Conservation (phyloP, 352 stramenopile genomes). For the Phytophthora chlamydospora region DNA sequence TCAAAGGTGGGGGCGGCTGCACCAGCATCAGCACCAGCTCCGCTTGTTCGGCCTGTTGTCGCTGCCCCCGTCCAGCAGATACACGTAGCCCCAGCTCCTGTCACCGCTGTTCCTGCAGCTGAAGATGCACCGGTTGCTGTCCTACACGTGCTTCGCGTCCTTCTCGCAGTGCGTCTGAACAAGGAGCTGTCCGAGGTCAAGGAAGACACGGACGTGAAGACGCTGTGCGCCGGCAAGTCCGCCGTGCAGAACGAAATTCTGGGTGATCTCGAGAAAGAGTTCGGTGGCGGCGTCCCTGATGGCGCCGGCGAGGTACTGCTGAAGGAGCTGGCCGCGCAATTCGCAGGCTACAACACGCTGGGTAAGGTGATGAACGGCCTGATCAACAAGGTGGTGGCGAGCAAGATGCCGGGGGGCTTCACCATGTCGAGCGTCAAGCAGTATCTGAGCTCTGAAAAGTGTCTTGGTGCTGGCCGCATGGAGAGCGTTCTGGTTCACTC, state of each 20-base stretch:
- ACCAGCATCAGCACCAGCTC: constrained; percentile 22
- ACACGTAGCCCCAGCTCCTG: constrained; percentile 16
- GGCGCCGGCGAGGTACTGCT: constrained; percentile 74
- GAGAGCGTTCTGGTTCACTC: constrained; percentile 82
- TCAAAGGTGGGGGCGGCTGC: constrained; percentile 36
- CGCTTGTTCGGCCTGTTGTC: constrained; percentile 33
- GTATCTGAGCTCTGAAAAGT: constrained; percentile 64
- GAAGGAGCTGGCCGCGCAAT: constrained; percentile 72
- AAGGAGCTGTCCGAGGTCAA: constrained; percentile 75
- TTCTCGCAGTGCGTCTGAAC: constrained; percentile 81
- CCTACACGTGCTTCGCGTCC: constrained; percentile 73
- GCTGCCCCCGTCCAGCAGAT: constrained; percentile 22
- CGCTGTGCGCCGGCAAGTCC: constrained; percentile 82
- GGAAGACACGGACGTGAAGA: constrained; percentile 80
- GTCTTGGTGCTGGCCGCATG: constrained; percentile 69
- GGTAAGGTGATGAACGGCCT: constrained; percentile 72
- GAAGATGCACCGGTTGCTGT: constrained; percentile 68
- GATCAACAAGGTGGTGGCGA: constrained; percentile 77
- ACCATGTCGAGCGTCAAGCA: constrained; percentile 82
- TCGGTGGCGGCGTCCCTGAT: constrained; percentile 69
- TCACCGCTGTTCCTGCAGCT: constrained; percentile 25
- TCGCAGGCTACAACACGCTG: constrained; percentile 69
- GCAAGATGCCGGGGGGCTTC: constrained; percentile 89
- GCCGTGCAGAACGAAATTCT: constrained; percentile 91
- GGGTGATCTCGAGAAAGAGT: constrained; percentile 89